Evolutionary conservation across 2,329 filamentous ascomycete genomes (phyloP).

Genomic region (Fusarium newnesense): DNA sequence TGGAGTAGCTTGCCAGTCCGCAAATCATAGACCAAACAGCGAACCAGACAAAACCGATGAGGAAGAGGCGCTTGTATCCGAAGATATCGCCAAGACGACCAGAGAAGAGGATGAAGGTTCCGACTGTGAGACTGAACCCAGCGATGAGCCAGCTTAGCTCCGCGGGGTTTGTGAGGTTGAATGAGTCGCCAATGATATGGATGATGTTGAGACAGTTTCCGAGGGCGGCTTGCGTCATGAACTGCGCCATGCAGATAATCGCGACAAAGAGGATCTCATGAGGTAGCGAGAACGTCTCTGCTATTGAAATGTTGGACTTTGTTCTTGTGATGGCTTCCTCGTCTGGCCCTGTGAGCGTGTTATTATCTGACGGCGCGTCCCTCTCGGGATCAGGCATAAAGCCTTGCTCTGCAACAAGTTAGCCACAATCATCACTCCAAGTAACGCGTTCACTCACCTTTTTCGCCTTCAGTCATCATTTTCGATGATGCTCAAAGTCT

Average conservation of each 20-base stretch:
- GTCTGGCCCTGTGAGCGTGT: conserved; percentile 17
- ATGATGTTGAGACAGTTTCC: conserved; percentile 41
- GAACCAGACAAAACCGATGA: conserved; percentile 66
- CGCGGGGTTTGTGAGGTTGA: conserved; percentile 33
- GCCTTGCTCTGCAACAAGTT: conserved; percentile 6
- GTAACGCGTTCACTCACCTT: background rate
- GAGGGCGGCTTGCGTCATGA: conserved; percentile 40
- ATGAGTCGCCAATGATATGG: conserved; percentile 37
- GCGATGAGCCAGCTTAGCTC: conserved; percentile 62
- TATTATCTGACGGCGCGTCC: conserved; percentile 23
- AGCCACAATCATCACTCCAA: fast-evolving
- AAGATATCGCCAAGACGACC: conserved; percentile 68
- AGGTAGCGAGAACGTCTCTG: conserved; percentile 30
- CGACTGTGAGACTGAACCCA: conserved; percentile 65
- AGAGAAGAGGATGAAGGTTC: conserved; percentile 67
- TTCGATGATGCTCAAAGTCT: background rate
- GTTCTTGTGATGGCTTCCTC: conserved; percentile 34
- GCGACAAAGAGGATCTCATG: conserved; percentile 36
- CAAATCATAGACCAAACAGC: conserved; percentile 62
- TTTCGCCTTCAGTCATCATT: conserved; percentile 14
- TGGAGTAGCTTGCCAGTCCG: conserved; percentile 54
- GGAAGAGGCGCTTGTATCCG: conserved; percentile 65
- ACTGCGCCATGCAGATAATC: conserved; percentile 39
- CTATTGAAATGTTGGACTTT: conserved; percentile 37
- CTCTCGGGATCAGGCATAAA: conserved; percentile 7